A percentile compares a stretch with the other conserved stretches of the same genome.
These are phyloP conservation scores for Pythium myriotylum DNA, from an alignment of 352 stramenopile species.

Conservation along the genomic window DNA sequence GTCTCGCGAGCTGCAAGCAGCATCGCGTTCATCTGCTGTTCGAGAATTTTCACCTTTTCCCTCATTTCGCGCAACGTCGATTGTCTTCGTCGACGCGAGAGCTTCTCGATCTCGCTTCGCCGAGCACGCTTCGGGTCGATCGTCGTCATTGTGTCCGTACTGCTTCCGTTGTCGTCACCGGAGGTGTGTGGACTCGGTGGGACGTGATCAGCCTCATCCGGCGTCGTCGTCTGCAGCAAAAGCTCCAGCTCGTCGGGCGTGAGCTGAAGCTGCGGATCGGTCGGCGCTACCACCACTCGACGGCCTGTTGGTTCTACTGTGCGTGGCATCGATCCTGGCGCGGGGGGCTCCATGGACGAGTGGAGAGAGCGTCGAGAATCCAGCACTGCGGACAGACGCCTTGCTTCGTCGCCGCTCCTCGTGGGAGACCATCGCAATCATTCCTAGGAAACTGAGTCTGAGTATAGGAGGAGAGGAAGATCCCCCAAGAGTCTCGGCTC, in stretches of 20 bases:
- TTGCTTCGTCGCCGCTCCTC: too few species aligned
- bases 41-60: slow-evolving; percentile 45
- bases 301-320: neutral
- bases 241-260: slow-evolving; percentile 25
- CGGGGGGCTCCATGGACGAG: slow-evolving; percentile 7
- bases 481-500: neutral
- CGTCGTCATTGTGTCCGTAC: neutral
- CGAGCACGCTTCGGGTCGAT: slow-evolving; percentile 32
- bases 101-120: slow-evolving; percentile 64
- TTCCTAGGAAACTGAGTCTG: slow-evolving; percentile 2
- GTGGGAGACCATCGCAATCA: slow-evolving; percentile 1
- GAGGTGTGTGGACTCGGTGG: slow-evolving; percentile 13
- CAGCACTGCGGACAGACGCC: too few species aligned
- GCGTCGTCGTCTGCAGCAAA: slow-evolving; percentile 27
- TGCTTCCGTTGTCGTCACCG: slow-evolving; percentile 19
- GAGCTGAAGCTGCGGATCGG: slow-evolving; percentile 26
- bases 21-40: slow-evolving; percentile 28
- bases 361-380: neutral
- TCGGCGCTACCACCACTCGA: neutral
- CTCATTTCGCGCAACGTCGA: slow-evolving; percentile 41
- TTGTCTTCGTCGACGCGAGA: slow-evolving; percentile 37
- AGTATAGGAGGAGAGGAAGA: neutral
- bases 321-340: too few species aligned
- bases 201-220: slow-evolving; percentile 1
- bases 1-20: slow-evolving; percentile 5